Conservation (phyloP, 345 rosid genomes). For the Erysimum cheiranthoides region DNA sequence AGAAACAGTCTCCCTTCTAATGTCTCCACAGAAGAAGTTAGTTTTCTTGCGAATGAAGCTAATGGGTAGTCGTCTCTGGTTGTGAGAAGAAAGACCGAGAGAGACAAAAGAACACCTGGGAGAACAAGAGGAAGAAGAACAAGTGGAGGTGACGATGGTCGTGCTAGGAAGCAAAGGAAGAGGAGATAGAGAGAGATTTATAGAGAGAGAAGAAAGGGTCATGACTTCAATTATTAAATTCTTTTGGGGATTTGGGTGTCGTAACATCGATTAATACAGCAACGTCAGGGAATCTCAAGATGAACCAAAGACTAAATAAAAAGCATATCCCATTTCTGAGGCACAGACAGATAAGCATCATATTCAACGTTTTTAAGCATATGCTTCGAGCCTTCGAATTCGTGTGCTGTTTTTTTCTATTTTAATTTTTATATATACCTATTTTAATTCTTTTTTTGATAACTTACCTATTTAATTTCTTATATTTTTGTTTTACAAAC, state of each 20-base stretch:
- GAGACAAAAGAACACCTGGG: constrained; percentile 39
- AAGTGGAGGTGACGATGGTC: constrained; percentile 7
- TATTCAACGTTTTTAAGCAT: constrained; percentile 32
- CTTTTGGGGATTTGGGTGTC: constrained; percentile 20
- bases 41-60: constrained; percentile 35
- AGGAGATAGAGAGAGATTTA: constrained; percentile 56
- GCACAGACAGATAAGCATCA: constrained; percentile 35
- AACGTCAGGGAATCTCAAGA: constrained; percentile 37
- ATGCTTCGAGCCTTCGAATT: not conserved
- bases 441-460: too few species aligned
- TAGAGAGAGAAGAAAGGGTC: constrained; percentile 59
- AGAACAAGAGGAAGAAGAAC: constrained; percentile 37
- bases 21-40: constrained; percentile 7
- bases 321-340: constrained; percentile 32
- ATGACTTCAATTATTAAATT: constrained; percentile 31
- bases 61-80: constrained; percentile 46
- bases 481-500: too few species aligned
- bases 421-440: not conserved
- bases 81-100: constrained; percentile 33
- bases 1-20: not conserved
- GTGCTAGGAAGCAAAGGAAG: constrained; percentile 36
- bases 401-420: not conserved
- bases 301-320: constrained; percentile 23
- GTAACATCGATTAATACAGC: constrained; percentile 34
- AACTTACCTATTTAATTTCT: too few species aligned